These are phyloP conservation scores for Hygrocybe coccinea DNA, from an alignment of 768 basidiomycete genomes.

Conservation along the genomic window DNA sequence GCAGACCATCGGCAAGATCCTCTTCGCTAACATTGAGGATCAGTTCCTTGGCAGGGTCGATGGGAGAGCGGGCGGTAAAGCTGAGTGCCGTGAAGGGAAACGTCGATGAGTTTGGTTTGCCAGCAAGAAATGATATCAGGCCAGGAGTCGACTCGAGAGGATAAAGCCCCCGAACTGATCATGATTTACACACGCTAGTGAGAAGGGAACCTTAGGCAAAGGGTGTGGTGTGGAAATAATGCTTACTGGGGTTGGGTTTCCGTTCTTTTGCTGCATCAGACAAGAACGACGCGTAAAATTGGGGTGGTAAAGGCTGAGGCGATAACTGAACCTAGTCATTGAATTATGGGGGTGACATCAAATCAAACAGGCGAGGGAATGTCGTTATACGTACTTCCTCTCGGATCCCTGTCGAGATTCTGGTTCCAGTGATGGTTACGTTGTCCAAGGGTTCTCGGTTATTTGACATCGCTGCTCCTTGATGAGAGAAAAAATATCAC, in stretches of 20 bases:
- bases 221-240: too few species aligned
- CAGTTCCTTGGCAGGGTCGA: slow-evolving; percentile 40
- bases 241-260: slow-evolving; percentile 60
- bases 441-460: too few species aligned
- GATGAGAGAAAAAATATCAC: too few species aligned
- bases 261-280: slow-evolving; percentile 58
- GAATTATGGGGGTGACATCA: background rate
- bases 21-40: slow-evolving; percentile 50
- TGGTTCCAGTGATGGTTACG: too few species aligned
- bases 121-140: slow-evolving; percentile 77
- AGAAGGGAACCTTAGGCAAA: too few species aligned
- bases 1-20: slow-evolving; percentile 65
- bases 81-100: slow-evolving; percentile 87
- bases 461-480: too few species aligned
- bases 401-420: too few species aligned
- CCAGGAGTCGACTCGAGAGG: slow-evolving; percentile 77
- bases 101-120: slow-evolving; percentile 85
- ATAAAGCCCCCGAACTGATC: slow-evolving; percentile 64
- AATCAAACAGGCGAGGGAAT: background rate
- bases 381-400: too few species aligned
- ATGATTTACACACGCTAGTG: background rate
- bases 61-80: slow-evolving; percentile 53
- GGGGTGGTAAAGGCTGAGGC: slow-evolving; percentile 40
- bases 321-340: background rate
- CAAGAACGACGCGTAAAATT: slow-evolving; percentile 56